These are phyloP conservation scores for Nyssa sinensis DNA, from an alignment of 148 eudicot species.

Conservation along the genomic window DNA sequence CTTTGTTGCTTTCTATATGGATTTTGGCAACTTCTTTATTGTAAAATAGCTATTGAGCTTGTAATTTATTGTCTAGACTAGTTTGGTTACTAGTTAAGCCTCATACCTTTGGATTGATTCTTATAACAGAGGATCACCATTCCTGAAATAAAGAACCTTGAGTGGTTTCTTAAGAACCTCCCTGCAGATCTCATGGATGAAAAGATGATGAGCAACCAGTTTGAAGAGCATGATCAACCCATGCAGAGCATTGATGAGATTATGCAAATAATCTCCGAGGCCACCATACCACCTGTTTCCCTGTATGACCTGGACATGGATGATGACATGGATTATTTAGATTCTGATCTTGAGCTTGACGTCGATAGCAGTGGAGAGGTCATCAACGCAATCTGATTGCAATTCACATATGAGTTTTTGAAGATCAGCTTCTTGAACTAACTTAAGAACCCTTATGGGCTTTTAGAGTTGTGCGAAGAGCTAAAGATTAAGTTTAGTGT, in stretches of 20 bases:
- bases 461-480: background rate
- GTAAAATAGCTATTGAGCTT: too few relatives aligned
- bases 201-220: slow-evolving; percentile 36
- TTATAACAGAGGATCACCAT: slow-evolving; percentile 75
- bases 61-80: background rate
- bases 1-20: background rate
- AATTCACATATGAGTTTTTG: background rate
- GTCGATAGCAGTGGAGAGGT: slow-evolving; percentile 13
- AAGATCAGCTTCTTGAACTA: background rate
- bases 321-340: slow-evolving; percentile 4
- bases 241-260: slow-evolving; percentile 83
- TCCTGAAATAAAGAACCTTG: slow-evolving; percentile 70
- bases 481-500: background rate
- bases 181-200: slow-evolving; percentile 70
- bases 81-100: background rate
- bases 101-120: background rate
- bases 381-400: slow-evolving; percentile 61
- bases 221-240: slow-evolving; percentile 76
- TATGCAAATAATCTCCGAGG: slow-evolving; percentile 89
- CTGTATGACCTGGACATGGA: background rate
- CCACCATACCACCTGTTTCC: slow-evolving; percentile 39
- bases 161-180: slow-evolving; percentile 88
- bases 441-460: background rate
- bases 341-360: background rate
- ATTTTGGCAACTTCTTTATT: too few relatives aligned